Percentiles rank a stretch among this genome's conserved stretches.
Conservation (phyloP, 495 filamentous ascomycete genomes). For the Aspergillus mulundensis region DNA sequence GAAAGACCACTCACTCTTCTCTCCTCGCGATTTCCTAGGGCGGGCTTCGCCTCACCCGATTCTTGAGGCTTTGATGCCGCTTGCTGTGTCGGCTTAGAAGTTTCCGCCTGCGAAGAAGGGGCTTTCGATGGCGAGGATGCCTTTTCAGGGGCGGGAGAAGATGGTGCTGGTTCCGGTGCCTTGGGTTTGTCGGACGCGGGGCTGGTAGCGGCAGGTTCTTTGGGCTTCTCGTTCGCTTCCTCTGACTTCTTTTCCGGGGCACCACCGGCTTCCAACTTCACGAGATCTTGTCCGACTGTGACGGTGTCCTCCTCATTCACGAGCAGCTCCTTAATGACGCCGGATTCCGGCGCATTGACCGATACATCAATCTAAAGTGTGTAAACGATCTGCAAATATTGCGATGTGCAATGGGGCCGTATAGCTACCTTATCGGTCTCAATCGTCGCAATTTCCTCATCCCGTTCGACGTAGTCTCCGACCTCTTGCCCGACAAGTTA, state of each 20-base stretch:
- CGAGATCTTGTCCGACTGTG: slow-evolving; percentile 85
- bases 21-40: slow-evolving; percentile 78
- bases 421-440: slow-evolving; percentile 93
- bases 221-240: slow-evolving; percentile 40
- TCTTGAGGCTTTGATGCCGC: slow-evolving; percentile 27
- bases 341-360: slow-evolving; percentile 90
- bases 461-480: slow-evolving; percentile 90
- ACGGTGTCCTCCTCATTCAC: slow-evolving; percentile 96
- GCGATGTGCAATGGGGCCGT: background rate
- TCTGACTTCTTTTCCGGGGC: slow-evolving; percentile 57
- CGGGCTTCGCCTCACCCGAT: slow-evolving; percentile 26
- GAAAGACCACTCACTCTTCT: slow-evolving; percentile 62
- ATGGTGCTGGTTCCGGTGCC: slow-evolving; percentile 21
- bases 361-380: slow-evolving; percentile 78
- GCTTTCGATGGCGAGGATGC: slow-evolving; percentile 23
- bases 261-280: slow-evolving; percentile 76
- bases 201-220: slow-evolving; percentile 29
- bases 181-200: slow-evolving; percentile 43
- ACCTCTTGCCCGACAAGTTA: slow-evolving; percentile 52
- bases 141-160: slow-evolving; percentile 24
- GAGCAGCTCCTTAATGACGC: slow-evolving; percentile 86
- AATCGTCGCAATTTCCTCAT: slow-evolving; percentile 98
- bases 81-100: slow-evolving; percentile 40
- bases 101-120: slow-evolving; percentile 33
- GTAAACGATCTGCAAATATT: slow-evolving; percentile 9